These are phyloP conservation scores for Penicillium paneum DNA, from an alignment of 2,329 filamentous ascomycete genomes.

Conservation along the genomic window DNA sequence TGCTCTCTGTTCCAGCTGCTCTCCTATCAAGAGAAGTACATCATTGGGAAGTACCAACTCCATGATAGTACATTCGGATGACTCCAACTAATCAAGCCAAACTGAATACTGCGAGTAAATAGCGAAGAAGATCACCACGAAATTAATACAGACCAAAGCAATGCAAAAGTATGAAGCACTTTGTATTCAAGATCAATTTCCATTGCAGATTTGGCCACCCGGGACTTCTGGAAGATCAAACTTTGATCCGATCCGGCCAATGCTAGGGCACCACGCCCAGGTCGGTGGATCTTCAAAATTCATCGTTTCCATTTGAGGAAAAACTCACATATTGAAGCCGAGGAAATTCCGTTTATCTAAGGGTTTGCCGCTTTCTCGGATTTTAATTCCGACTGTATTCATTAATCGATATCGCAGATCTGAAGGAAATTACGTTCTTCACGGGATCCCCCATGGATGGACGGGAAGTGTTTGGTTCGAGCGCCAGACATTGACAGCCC, in stretches of 20 bases:
- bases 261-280: not conserved
- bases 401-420: not conserved
- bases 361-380: not conserved
- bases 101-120: not conserved
- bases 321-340: not conserved
- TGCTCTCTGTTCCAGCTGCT: constrained; percentile 23
- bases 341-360: not conserved
- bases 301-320: not conserved
- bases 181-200: not conserved
- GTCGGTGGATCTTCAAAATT: not conserved
- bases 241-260: not conserved
- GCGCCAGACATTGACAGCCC: not conserved
- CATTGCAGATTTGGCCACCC: not conserved
- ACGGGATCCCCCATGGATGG: not conserved
- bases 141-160: not conserved
- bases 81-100: not conserved
- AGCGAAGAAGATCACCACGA: not conserved
- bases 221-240: constrained; percentile 2
- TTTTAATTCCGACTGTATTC: not conserved
- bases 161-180: not conserved
- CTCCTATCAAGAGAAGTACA: constrained; percentile 30
- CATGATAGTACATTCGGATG: not conserved
- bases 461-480: not conserved
- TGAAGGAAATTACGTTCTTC: not conserved
- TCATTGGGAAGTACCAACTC: constrained; percentile 23